Conservation (phyloP, 1,284 basidiomycete species). For the Wallemia hederae region DNA sequence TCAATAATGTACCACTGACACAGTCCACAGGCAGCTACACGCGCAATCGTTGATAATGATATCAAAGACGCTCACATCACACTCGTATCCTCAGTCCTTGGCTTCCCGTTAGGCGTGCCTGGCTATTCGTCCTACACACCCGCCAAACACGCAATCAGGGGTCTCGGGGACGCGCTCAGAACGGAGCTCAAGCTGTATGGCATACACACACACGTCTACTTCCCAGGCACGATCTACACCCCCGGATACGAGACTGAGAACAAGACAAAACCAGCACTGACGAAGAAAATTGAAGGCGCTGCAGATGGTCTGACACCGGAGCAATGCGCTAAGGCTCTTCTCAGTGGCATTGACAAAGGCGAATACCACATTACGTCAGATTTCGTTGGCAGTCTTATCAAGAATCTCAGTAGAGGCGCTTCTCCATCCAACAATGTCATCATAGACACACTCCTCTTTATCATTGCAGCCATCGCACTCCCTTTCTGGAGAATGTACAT, state of each 20-base stretch:
- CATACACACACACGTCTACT: conserved; percentile 56
- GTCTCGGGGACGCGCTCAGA: conserved; percentile 56
- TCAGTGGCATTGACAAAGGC: conserved; percentile 37
- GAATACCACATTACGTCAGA: conserved; percentile 49
- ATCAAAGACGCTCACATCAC: conserved; percentile 36
- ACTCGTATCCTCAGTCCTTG: conserved; percentile 52
- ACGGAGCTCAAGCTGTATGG: conserved; percentile 52
- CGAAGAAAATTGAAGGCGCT: conserved; percentile 46
- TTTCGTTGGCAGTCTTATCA: conserved; percentile 35
- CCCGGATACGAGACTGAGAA: conserved; percentile 58
- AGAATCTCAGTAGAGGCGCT: conserved; percentile 34
- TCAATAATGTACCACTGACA: no score
- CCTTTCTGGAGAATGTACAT: conserved; percentile 18
- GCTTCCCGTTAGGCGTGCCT: conserved; percentile 38
- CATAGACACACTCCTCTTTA: conserved; percentile 23
- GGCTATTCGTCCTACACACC: conserved; percentile 69
- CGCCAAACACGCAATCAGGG: conserved; percentile 63
- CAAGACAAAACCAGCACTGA: conserved; percentile 48
- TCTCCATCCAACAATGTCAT: conserved; percentile 33
- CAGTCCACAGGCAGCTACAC: conserved; percentile 28
- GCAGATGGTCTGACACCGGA: conserved; percentile 41
- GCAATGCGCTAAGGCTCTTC: conserved; percentile 29
- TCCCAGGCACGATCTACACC: conserved; percentile 56
- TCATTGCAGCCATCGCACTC: conserved; percentile 18
- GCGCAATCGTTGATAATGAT: conserved; percentile 33